Base-by-base conservation (phyloP, 2,329 filamentous ascomycete genomes). In the Diplodia seriata region DNA sequence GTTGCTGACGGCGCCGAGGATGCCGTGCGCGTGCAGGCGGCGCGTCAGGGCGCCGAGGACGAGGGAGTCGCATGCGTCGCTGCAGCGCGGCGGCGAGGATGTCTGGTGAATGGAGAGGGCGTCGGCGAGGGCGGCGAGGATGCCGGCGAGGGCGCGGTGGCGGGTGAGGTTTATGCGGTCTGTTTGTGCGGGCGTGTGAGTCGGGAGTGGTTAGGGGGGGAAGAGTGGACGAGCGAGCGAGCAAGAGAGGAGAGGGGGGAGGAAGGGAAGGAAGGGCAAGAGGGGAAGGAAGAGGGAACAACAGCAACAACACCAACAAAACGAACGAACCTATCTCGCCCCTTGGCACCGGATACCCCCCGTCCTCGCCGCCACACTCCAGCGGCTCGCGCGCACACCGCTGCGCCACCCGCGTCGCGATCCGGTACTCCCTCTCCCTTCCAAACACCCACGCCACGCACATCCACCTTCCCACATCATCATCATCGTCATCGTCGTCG, bases 1-100 rank as follows among this genome's bases (percentile, higher is more conserved):
- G n/a, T 23, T 2, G 23, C 23, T 2, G 23, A 26, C 23, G 23
- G 40, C 15, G 18, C n/a, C 40, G 5, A 53, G 50, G 11, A 53
- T 15, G 23, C 23, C 23, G 11, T 23, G 50, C 0, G 50, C 50
- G 7, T 53, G n/a, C 18, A 53, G 50, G 8, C 26, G 20, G 11
- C 50, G 50, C 6, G 50, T 53, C 20, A 53, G 50, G 2, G 50
- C 50, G 50, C 50, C 50, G 12, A 53, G 50, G 20, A 53, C 50
- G 4, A 53, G 3, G 11, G 50, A 23, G 26, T 53, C 50, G 50
- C 50, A 53, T 11, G n/a, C 50, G 20, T 53, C 50, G 50, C 50
- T 53, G 50, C 50, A 53, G 50, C 26, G 50, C 9, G n/a, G n/a
- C 15, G 40, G 40, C 20, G 20, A 26, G 49, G 20, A 7, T 23